Evolutionary conservation across 1,284 basidiomycete genomes (phyloP).

Genomic region (Leccinum subspadiceum): DNA sequence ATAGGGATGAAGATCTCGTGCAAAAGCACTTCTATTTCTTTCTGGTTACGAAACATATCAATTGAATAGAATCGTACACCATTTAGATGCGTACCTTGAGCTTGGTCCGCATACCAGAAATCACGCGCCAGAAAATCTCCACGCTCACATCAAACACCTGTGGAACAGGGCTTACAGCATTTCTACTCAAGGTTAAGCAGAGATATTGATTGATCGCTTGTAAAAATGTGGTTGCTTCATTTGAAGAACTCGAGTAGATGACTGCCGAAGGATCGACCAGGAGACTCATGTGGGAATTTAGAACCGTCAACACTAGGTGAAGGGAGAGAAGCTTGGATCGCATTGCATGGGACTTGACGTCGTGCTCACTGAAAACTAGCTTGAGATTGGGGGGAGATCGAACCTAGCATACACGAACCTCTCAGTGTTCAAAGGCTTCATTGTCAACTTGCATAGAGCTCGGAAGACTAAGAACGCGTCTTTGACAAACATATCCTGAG

Average conservation of each 20-base stretch:
- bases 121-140: slow-evolving; percentile 97
- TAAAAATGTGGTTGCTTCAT: slow-evolving; percentile 85
- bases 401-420: slow-evolving; percentile 52
- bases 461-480: slow-evolving; percentile 97
- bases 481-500: slow-evolving; percentile 88
- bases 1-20: slow-evolving; percentile 99
- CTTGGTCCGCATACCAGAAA: slow-evolving; percentile 92
- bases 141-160: slow-evolving; percentile 98
- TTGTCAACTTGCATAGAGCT: slow-evolving; percentile 94
- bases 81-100: slow-evolving; percentile 66
- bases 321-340: slow-evolving; percentile 91
- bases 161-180: slow-evolving; percentile 92
- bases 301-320: slow-evolving; percentile 88
- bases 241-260: slow-evolving; percentile 84
- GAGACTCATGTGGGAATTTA: slow-evolving; percentile 87
- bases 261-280: slow-evolving; percentile 84
- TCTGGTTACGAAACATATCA: slow-evolving; percentile 47
- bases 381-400: slow-evolving; percentile 9
- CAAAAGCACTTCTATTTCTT: slow-evolving; percentile 98
- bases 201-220: slow-evolving; percentile 95
- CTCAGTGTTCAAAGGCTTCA: slow-evolving; percentile 92
- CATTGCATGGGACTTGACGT: slow-evolving; percentile 93
- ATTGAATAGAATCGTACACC: not conserved
- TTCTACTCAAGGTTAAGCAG: slow-evolving; percentile 90
- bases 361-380: slow-evolving; percentile 68